phyloP scores from a whole-genome alignment of 768 basidiomycete genomes.

The Suillus clintonianus region DNA sequence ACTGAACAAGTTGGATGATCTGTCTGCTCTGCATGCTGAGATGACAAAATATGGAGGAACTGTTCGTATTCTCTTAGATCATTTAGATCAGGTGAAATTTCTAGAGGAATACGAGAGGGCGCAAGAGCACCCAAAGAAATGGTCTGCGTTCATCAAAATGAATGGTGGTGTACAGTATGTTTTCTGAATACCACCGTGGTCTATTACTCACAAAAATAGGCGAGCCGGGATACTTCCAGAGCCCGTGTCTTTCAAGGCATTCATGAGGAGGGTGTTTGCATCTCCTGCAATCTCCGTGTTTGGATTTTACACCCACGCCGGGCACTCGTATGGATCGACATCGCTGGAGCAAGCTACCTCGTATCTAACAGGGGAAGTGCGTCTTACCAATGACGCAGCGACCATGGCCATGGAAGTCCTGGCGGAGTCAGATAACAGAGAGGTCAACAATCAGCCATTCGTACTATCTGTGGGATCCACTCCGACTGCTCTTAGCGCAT shows the following conservation, averaged over 20 bases:
- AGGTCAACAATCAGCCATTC: conserved; percentile 48
- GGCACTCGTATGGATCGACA: conserved; percentile 76
- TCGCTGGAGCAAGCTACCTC: conserved; percentile 63
- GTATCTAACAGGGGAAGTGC: conserved; percentile 70
- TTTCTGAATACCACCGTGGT: background rate
- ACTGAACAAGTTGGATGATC: conserved; percentile 69
- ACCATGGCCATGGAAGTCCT: conserved; percentile 52
- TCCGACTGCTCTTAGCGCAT: conserved; percentile 81
- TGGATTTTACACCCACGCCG: conserved; percentile 84
- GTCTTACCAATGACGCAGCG: conserved; percentile 69
- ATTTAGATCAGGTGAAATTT: conserved; percentile 67
- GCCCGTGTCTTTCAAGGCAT: conserved; percentile 53
- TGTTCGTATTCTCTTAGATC: conserved; percentile 73
- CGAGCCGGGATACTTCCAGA: conserved; percentile 69
- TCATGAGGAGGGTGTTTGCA: conserved; percentile 53
- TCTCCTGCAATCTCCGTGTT: conserved; percentile 64
- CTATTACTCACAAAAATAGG: conserved; percentile 39
- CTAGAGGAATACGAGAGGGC: conserved; percentile 60
- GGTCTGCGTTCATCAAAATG: conserved; percentile 82
- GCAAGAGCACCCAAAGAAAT: conserved; percentile 43
- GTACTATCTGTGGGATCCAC: conserved; percentile 86
- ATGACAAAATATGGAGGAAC: conserved; percentile 55
- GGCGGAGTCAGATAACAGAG: conserved; percentile 33
- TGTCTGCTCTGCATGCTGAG: conserved; percentile 59
- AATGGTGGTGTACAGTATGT: conserved; percentile 77